Evolutionary conservation across 1,284 basidiomycete genomes (phyloP), one percentile per base, ranked within the genome.

Genomic region (Neolentinus lepideus): DNA sequence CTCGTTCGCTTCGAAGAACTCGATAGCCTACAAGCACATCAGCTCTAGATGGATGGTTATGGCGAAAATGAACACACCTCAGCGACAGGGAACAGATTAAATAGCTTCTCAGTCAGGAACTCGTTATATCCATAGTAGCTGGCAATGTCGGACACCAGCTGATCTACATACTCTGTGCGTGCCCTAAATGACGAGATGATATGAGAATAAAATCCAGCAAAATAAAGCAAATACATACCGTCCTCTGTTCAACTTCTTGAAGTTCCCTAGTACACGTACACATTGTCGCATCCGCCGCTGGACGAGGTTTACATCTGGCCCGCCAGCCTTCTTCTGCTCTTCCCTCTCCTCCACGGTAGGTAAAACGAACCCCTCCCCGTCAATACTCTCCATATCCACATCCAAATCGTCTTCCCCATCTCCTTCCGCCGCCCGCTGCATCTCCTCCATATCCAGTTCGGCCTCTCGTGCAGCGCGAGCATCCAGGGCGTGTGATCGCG

Each of bases 1-100:
- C 70, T 99, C 97, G 71, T 99, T 99, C 14, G 96, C 90, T 71
- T 99, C 97, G 68, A 99, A 99, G 73, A 99, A 99, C 64, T 97
- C 94, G 59, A 99, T 89, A 0, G 94, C 94, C 92, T 95, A 62
- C 2, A 24, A 46, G 51, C 0, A n/a, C 51, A 52, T 60, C 46
- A 59, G 58, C 55, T 62, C 52, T 58, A 3, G 25, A 50, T 26
- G 6, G 29, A 6, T 12, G 6, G 29, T n/a, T n/a, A n/a, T n/a
- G n/a, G n/a, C n/a, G n/a, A n/a, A 38, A 21, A 45, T 19, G 53
- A 59, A 65, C 74, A 58, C 60, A 90, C 93, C 82, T 99, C 97
- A 56, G 89, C 85, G 4, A 95, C 87, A 3, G 92, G 83, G 74
- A 99, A 99, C 31, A 99, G 78, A 61, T 91, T 86, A 75, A 98